Evolutionary conservation across 2,329 filamentous ascomycete species (phyloP), one percentile per base, ranked within the genome.

Genomic region (Fusarium redolens): DNA sequence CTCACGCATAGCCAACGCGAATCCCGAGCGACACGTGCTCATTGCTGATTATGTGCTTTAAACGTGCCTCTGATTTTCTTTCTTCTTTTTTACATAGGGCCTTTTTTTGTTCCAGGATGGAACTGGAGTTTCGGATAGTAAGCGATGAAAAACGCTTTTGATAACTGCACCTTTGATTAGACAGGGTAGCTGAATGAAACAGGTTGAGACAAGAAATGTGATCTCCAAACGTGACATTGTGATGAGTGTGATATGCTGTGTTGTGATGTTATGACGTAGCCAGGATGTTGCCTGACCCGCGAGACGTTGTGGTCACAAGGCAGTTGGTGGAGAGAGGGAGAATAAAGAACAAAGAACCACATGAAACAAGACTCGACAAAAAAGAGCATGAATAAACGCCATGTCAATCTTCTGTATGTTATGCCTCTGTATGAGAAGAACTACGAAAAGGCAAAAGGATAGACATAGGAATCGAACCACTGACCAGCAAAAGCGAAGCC

Each of bases 101-200:
- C 25, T 45, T 22, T 50, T 74, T 71, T 71, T 65, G 61, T 65
- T 66, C 66, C 59, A 54, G 40, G 41, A 28, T 57, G 69, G 63
- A 65, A 67, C 58, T 67, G 71, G 70, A 68, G 73, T 72, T 78
- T 68, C 59, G 72, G 74, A 74, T 72, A 78, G 31, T 25, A 22
- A 64, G 61, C 54, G 71, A 65, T 20, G n/a, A 38, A 55, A 56
- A 58, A 56, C 54, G 62, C 59, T 52, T 62, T 68, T 61, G 61
- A 61, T 50, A 61, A 51, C 31, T 28, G 50, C 22, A 48, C 71
- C 22, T 40, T 51, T 55, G 52, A 37, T 66, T 68, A 44, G 45
- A 55, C 18, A 30, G 58, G 35, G 59, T 75, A 64, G 65, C 55
- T 71, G 25, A 60, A 76, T 60, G 55, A 75, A 71, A 47, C 48